Evolutionary conservation across 768 basidiomycete species (phyloP), one percentile per base, ranked within the genome.

Genomic region (Kwoniella heveanensis): DNA sequence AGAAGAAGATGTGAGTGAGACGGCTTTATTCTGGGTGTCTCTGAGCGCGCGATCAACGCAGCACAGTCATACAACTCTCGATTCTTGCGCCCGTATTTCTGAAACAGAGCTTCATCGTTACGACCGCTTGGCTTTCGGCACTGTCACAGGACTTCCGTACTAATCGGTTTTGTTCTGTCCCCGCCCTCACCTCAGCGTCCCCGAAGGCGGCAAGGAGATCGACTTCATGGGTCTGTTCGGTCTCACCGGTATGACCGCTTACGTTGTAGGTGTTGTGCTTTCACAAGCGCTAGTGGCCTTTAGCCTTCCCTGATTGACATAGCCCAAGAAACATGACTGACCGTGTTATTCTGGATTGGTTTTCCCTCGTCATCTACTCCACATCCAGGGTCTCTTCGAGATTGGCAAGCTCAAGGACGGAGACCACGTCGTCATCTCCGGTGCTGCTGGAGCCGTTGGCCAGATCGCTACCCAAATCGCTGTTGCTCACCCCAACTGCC

Each of bases 171-270:
- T 10, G 5, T n/a, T n/a, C n/a, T n/a, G n/a, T n/a, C n/a, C n/a
- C n/a, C n/a, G n/a, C n/a, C n/a, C n/a, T n/a, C n/a, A n/a, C n/a
- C n/a, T n/a, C n/a, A 77, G 77, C 2, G 64, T 69, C 10, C 86
- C 86, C 10, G 80, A 83, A 46, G 90, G 90, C 12, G 82, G 85
- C 0, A 81, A 85, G 37, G 76, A 86, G 1, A 79, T 93, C n/a
- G 93, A 95, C 75, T 90, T 87, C 79, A 80, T 96, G 54, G 90
- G 90, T 26, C 85, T 86, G 1, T 83, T 95, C n/a, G 92, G 94
- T 54, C 30, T 60, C 27, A 44, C 72, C 89, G 90, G 90, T 9
- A 72, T 92, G 76, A 95, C 93, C 5, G 93, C 93, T 4, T 96
- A 93, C 79, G 91, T 93, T 66, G 92, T 92, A 72, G 59, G 86